Base-by-base conservation (phyloP, 1,284 basidiomycete genomes). In the Xanthoconium separans region DNA sequence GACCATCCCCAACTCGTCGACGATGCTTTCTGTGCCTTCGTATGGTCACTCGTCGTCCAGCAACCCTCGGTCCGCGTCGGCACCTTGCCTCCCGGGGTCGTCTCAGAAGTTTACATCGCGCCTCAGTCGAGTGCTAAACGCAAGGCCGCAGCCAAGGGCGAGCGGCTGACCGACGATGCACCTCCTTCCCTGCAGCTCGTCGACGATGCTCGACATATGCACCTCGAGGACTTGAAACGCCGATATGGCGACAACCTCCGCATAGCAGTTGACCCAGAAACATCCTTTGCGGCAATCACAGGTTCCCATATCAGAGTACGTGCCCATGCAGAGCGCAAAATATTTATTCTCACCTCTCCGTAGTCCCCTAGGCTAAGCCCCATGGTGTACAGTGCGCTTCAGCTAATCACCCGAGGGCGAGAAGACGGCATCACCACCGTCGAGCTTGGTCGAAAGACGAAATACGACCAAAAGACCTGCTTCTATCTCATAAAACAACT, bases 401-500 rank as follows among this genome's bases (percentile, higher is more conserved):
- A 95, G 67, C 77, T 93, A 47, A 85, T 96, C 61, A 88, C 89
- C 34, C 82, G 90, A 45, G 88, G 87, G 3, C 76, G 93, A 54
- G 87, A 90, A 56, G 72, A 78, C 16, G 93, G 93, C 9, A 78
- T 91, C 4, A 88, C 89, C 15, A 87, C 90, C 44, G 81, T 92
- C 12, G 82, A 89, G 39, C 77, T 96, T 12, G 90, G 91, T 37
- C 81, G 83, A 59, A 77, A 81, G 60, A 87, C 91, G n/a, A 83
- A 83, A 44, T 93, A 94, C 63, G 93, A 95, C 65, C 90, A 92
- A 64, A 95, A 94, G 71, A 89, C 91, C 1, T 90, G 91, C 61
- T 93, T 92, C 66, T 94, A 93, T 71, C 80, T 92, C 56, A 82
- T 92, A 54, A 83, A 84, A 60, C 85, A 90, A 60, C 75, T 93